Evolutionary conservation across 495 filamentous ascomycete species (phyloP), one percentile per base, ranked within the genome.

Genomic region (Daldinia concentrica): DNA sequence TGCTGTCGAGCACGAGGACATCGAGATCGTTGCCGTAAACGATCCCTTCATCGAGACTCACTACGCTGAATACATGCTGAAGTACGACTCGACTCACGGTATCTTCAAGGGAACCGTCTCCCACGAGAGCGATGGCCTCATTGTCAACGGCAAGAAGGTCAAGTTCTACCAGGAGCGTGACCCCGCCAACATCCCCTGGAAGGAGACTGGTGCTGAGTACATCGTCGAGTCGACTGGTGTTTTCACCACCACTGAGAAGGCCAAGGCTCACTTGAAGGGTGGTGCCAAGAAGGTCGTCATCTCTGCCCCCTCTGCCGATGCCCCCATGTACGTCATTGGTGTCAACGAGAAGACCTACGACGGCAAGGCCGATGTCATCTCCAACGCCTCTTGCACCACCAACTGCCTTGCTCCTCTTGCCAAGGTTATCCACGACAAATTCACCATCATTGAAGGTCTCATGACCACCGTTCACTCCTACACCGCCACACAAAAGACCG

Each of bases 391-490:
- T 77, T 99, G 95, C 87, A 99, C 95, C 79, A 99, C 95, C 86
- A 99, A 99, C 91, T 98, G 95, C 90, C 86, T 99, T 81, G 95
- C 95, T 83, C 95, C 95, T 78, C 91, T 99, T 72, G 95, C 96
- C 85, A 99, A 99, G 91, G 93, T 99, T 77, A 87, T 99, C 86
- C 85, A 99, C 89, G 95, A 99, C 87, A 94, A 98, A 79, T 99
- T 90, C 88, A 90, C 86, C 82, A 93, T 99, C 83, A 84, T 98
- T 81, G 95, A 99, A 89, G 95, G 96, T 87, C 91, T 99, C 74
- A 99, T 99, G 95, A 99, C 95, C 83, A 99, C 95, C 69, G 88
- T 98, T 83, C 95, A 99, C 91, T 97, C 95, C 77, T 98, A 98
- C 92, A 99, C 95, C 75, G 96, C 95, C 77, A 99, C 95, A 81